Conservation (phyloP, 2,329 filamentous ascomycete species). For the Microdochium bolleyi region DNA sequence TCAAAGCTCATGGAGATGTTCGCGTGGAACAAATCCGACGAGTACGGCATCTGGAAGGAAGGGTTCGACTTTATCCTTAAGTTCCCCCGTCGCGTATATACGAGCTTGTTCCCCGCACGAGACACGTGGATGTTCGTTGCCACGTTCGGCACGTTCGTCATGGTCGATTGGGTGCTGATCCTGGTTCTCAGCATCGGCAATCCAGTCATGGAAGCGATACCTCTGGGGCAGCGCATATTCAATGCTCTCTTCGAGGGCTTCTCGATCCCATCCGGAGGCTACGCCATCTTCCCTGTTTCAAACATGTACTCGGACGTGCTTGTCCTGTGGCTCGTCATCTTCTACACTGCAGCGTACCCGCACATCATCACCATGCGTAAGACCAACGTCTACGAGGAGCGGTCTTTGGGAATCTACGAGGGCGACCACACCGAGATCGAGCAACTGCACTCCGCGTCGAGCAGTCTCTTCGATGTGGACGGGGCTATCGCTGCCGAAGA, state of each 20-base stretch:
- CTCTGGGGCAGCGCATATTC: slow-evolving; percentile 35
- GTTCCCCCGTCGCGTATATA: slow-evolving; percentile 32
- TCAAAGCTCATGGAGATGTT: slow-evolving; percentile 17
- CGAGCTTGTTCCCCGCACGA: slow-evolving; percentile 42
- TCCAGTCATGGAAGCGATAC: slow-evolving; percentile 31
- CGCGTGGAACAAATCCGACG: slow-evolving; percentile 10
- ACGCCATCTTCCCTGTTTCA: slow-evolving; percentile 42
- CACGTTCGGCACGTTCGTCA: slow-evolving; percentile 38
- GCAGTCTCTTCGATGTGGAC: slow-evolving; percentile 20
- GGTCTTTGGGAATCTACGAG: slow-evolving; percentile 52
- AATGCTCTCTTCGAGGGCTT: slow-evolving; percentile 44
- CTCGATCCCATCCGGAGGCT: slow-evolving; percentile 44
- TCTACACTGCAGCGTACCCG: slow-evolving; percentile 59
- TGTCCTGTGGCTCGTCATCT: slow-evolving; percentile 54
- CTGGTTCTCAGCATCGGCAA: slow-evolving; percentile 45
- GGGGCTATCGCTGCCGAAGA: slow-evolving; percentile 16
- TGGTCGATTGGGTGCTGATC: slow-evolving; percentile 44
- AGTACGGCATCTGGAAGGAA: slow-evolving; percentile 21
- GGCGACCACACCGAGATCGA: slow-evolving; percentile 15
- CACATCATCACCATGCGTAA: slow-evolving; percentile 57
- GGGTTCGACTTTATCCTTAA: slow-evolving; percentile 26
- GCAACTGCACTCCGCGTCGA: slow-evolving; percentile 13
- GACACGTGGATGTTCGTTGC: slow-evolving; percentile 44
- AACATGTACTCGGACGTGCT: slow-evolving; percentile 47
- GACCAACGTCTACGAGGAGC: slow-evolving; percentile 66